phyloP scores from a whole-genome alignment of 805 yeast species.

The Barnettozyma californica region DNA sequence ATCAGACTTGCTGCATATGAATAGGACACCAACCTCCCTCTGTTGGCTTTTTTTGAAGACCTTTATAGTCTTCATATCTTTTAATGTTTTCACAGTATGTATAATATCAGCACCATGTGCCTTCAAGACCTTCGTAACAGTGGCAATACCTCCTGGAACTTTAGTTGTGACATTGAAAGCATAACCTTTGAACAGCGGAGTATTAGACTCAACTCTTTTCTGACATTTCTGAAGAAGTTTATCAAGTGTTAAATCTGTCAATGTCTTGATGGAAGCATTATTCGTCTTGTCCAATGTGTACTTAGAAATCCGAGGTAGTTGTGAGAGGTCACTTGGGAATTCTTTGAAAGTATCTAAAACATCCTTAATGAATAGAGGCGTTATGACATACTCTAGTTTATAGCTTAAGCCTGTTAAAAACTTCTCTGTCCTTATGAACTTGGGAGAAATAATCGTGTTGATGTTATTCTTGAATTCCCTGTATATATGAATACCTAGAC shows the following conservation, averaged over 20 bases:
- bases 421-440: constrained; percentile 80
- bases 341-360: constrained; percentile 31
- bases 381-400: constrained; percentile 42
- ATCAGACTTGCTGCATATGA: constrained; percentile 28
- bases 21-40: constrained; percentile 15
- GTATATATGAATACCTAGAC: constrained; percentile 53
- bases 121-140: constrained; percentile 49
- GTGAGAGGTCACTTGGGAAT: constrained; percentile 14
- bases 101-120: constrained; percentile 50
- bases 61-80: constrained; percentile 20
- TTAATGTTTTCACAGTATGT: constrained; percentile 24
- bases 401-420: constrained; percentile 66
- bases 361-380: constrained; percentile 49
- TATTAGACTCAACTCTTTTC: constrained; percentile 11
- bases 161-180: constrained; percentile 50
- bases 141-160: constrained; percentile 55
- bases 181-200: constrained; percentile 41
- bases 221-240: constrained; percentile 13
- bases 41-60: constrained; percentile 14
- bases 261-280: constrained; percentile 28
- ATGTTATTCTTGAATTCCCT: constrained; percentile 28
- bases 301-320: constrained; percentile 22
- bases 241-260: constrained; percentile 23
- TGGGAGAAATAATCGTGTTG: constrained; percentile 69
- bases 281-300: constrained; percentile 32